Evolutionary conservation across 352 stramenopile species (phyloP), one percentile per base, ranked within the genome.

Genomic region (Hyaloperonospora brassicae): DNA sequence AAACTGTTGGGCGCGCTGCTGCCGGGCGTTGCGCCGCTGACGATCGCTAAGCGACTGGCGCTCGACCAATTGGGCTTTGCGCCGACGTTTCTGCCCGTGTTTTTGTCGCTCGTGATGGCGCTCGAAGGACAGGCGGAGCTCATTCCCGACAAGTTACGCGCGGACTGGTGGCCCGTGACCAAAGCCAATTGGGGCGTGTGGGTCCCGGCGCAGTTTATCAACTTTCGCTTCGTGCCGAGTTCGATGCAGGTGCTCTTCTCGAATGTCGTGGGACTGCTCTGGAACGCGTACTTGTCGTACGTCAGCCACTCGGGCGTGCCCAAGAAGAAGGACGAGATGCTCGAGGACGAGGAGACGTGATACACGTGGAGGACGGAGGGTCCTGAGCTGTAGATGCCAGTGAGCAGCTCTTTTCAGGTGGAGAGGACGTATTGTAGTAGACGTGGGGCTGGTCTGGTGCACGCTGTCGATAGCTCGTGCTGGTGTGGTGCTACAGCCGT

Each of bases 201-300:
- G 82, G 76, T 93, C 34, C 82, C 82, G 0, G 82, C 82, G 3
- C 79, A 93, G 66, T 63, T 90, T 34, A 40, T 88, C 59, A 93
- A 93, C 59, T 90, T 93, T 57, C 72, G 73, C 53, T 84, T 93
- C 46, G 80, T 93, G 44, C 78, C 78, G 1, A 73, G 68, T 4
- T 72, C 68, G 12, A 78, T 93, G 38, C 82, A 90, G 56, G 82
- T 93, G 61, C 76, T 93, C 11, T 93, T 93, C 51, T 70, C 82
- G 50, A 93, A 93, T 59, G 70, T 88, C 44, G 50, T 93, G 22
- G 82, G 82, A 17, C 66, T 93, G 40, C 68, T 89, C 42, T 93
- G 82, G 82, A 93, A 93, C 70, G 67, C 74, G 41, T 93, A 93
- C 54, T 58, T 93, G 30, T 92, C 82, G 43, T 86, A 78, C 49